A percentile compares a stretch with the other conserved stretches of the same genome.
Conservation (phyloP, 73 alveolate species). For the Breviolum minutum region DNA sequence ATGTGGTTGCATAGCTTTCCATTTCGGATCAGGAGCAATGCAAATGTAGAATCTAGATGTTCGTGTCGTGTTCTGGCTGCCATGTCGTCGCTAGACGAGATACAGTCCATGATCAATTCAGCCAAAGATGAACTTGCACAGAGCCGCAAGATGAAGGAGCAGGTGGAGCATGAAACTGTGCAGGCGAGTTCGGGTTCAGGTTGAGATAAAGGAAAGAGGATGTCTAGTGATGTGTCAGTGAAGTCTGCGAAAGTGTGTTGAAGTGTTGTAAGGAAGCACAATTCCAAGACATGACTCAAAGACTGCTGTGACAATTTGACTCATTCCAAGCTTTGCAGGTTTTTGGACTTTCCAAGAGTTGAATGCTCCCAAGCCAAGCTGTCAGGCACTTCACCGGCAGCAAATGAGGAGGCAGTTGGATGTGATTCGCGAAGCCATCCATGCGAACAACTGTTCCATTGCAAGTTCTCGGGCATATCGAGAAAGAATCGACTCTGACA, state of each 20-base stretch:
- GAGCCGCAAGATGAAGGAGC: conserved; percentile 43
- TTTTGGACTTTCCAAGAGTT: neutral
- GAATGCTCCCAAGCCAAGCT: neutral
- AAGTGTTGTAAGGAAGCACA: no score
- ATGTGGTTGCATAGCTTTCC: no score
- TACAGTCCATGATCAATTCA: conserved; percentile 30
- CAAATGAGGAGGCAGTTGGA: conserved; percentile 58
- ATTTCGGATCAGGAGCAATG: no score
- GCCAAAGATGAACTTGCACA: conserved; percentile 36
- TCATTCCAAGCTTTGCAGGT: neutral
- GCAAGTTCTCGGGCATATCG: conserved; percentile 64
- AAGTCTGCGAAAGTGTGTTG: no score
- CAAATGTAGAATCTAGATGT: neutral
- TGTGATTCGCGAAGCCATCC: conserved; percentile 66
- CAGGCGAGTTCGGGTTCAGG: neutral
- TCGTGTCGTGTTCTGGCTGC: neutral
- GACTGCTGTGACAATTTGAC: neutral
- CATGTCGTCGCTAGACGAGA: conserved; percentile 71
- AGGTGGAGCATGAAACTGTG: conserved; percentile 38
- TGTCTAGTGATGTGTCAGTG: no score
- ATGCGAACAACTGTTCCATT: conserved; percentile 38
- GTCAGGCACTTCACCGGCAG: conserved; percentile 60
- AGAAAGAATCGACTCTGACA: conserved; percentile 62
- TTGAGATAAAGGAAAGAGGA: no score
- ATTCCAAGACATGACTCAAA: neutral